A percentile compares a stretch with the other conserved stretches of the same genome.
Evolutionary conservation across 1,139 yeast species (phyloP).

Genomic region (Yamadazyma oceani): DNA sequence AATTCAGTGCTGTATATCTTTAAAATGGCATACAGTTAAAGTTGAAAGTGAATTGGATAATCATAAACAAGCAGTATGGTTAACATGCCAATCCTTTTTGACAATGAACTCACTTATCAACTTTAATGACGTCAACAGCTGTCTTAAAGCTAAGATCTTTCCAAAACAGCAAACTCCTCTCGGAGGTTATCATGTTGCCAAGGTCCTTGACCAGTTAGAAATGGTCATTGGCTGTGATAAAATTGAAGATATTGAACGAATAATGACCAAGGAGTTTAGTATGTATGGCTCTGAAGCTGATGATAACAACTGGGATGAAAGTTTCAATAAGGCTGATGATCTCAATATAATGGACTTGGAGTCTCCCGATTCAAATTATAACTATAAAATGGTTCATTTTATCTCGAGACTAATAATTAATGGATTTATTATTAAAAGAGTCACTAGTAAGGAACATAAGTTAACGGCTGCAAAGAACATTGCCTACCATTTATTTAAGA

Average conservation of each 20-base stretch:
- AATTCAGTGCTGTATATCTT: neutral
- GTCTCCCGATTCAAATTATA: constrained; percentile 13
- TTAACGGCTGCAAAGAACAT: constrained; percentile 29
- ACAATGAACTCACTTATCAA: constrained; percentile 14
- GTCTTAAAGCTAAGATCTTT: constrained; percentile 22
- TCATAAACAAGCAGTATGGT: constrained; percentile 22
- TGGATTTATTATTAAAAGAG: constrained; percentile 19
- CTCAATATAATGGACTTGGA: constrained; percentile 1
- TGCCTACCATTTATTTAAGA: constrained; percentile 23
- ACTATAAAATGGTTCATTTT: constrained; percentile 22
- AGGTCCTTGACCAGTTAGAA: neutral
- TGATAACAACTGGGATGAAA: too few species aligned
- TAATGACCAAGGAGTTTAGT: too few species aligned
- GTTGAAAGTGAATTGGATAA: neutral
- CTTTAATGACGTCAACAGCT: constrained; percentile 14
- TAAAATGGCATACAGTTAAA: neutral
- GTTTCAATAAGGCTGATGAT: neutral
- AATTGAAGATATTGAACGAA: too few species aligned
- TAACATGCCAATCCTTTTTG: constrained; percentile 27
- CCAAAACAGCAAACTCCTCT: neutral
- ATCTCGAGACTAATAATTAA: constrained; percentile 29
- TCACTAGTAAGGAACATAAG: constrained; percentile 27
- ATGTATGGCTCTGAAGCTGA: too few species aligned
- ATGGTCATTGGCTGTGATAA: too few species aligned
- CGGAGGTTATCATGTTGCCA: neutral